These are phyloP conservation scores for Boletellus ananiceps DNA, from an alignment of 768 basidiomycete genomes.

Conservation along the genomic window DNA sequence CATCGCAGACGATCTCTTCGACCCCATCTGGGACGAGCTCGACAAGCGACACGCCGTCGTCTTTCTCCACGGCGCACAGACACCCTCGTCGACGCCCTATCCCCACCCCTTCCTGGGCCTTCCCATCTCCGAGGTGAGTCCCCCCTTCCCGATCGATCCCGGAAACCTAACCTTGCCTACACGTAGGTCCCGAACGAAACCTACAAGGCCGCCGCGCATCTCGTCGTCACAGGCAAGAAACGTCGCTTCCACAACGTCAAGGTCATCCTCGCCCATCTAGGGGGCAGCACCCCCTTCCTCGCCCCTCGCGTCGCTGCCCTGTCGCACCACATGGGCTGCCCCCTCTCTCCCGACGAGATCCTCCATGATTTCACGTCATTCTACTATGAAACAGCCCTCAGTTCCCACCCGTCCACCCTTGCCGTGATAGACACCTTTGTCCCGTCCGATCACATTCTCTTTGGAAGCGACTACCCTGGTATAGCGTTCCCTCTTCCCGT, in stretches of 20 bases:
- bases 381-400: slow-evolving; percentile 72
- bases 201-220: slow-evolving; percentile 74
- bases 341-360: slow-evolving; percentile 59
- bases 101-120: slow-evolving; percentile 63
- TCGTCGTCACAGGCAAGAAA: slow-evolving; percentile 69
- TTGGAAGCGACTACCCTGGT: slow-evolving; percentile 80
- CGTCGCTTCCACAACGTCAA: slow-evolving; percentile 55
- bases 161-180: slow-evolving; percentile 5
- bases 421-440: slow-evolving; percentile 49
- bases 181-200: slow-evolving; percentile 75
- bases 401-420: slow-evolving; percentile 50
- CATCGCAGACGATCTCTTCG: slow-evolving; percentile 59
- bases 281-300: slow-evolving; percentile 63
- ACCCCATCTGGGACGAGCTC: slow-evolving; percentile 68
- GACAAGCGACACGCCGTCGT: slow-evolving; percentile 54
- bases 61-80: slow-evolving; percentile 70
- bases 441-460: slow-evolving; percentile 49
- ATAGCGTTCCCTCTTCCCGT: slow-evolving; percentile 9
- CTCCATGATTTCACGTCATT: slow-evolving; percentile 65
- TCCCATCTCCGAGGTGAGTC: slow-evolving; percentile 59
- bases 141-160: slow-evolving; percentile 2
- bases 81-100: slow-evolving; percentile 56
- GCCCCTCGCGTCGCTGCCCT: slow-evolving; percentile 67
- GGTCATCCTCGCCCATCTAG: slow-evolving; percentile 70
- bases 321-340: slow-evolving; percentile 65